Base-by-base conservation (phyloP, 257 asterid genomes). In the Nyctanthes arbortristis region DNA sequence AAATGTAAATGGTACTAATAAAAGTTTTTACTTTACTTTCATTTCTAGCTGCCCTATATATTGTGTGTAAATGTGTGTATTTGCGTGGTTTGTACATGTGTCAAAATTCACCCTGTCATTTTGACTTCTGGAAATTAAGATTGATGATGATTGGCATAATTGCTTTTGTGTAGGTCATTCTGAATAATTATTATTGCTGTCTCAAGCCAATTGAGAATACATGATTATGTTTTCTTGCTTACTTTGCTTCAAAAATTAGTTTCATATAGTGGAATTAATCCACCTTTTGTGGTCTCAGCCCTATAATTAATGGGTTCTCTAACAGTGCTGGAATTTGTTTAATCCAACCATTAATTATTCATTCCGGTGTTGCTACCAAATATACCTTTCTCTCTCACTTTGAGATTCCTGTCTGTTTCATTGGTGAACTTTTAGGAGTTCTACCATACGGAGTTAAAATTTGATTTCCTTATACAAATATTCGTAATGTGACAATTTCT, bases 181-280 rank as follows among this genome's bases (percentile, higher is more conserved):
- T 49, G 30, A 13, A 49, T 22, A 6, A 49, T 49, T 14, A 49
- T 49, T 49, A 29, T 29, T 18, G 10, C 58, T 29, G n/a, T n/a
- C n/a, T n/a, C n/a, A n/a, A n/a, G n/a, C n/a, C n/a, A n/a, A 49
- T 14, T 49, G 27, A 49, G 2, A 3, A 22, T 29, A 22, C 7
- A 49, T 49, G 8, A 49, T 49, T 49, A 49, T 49, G 58, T 49
- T 49, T 49, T 49, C 58, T 49, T 49, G 28, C 29, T 49, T 49
- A 22, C 30, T 49, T 49, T 8, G 58, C 58, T 49, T 49, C 58
- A 49, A 20, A 49, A 18, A 35, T 35, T 35, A 35, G 5, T 20
- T 49, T 49, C 16, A 7, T 7, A 49, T 12, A 49, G n/a, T 49
- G 8, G 20, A 22, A 49, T 49, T 49, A 49, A 49, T 49, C 58